Evolutionary conservation across 1,284 basidiomycete genomes (phyloP).

Genomic region (Ustilago sp.): DNA sequence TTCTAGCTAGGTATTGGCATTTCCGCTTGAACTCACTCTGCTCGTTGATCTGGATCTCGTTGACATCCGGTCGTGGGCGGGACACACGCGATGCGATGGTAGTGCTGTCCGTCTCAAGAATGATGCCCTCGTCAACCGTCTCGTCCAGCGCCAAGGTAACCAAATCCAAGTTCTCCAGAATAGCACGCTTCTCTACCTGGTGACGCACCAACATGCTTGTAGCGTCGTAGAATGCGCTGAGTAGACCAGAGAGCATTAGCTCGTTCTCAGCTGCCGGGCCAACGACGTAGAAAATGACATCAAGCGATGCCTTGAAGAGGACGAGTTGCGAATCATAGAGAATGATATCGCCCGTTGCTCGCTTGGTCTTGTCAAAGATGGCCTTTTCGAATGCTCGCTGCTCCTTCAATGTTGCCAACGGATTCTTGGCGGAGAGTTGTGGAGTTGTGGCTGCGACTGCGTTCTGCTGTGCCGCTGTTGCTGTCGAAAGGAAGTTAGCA

Average conservation of each 20-base stretch:
- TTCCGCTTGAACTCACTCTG: constrained; percentile 72
- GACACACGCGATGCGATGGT: constrained; percentile 96
- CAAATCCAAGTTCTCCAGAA: constrained; percentile 94
- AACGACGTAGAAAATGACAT: constrained; percentile 94
- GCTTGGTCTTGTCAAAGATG: constrained; percentile 82
- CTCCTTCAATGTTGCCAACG: constrained; percentile 83
- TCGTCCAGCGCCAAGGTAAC: constrained; percentile 94
- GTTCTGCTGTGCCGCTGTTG: constrained; percentile 55
- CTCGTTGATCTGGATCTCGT: constrained; percentile 98
- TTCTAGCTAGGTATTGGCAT: too few species aligned
- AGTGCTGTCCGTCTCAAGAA: constrained; percentile 94
- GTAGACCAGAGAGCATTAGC: constrained; percentile 88
- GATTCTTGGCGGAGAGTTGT: constrained; percentile 71
- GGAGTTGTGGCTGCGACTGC: constrained; percentile 45
- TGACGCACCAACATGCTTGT: constrained; percentile 82
- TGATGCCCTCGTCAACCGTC: constrained; percentile 96
- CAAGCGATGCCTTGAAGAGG: constrained; percentile 91
- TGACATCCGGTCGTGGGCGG: constrained; percentile 88
- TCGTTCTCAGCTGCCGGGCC: constrained; percentile 91
- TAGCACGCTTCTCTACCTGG: constrained; percentile 92
- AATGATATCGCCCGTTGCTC: constrained; percentile 79
- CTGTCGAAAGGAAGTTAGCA: constrained; percentile 38
- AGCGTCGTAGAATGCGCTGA: constrained; percentile 87
- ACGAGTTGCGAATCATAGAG: constrained; percentile 91
- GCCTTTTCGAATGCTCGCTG: constrained; percentile 96